Evolutionary conservation across 176 grass and related monocot species (phyloP).

Genomic region (Aegilops sharonensis): DNA sequence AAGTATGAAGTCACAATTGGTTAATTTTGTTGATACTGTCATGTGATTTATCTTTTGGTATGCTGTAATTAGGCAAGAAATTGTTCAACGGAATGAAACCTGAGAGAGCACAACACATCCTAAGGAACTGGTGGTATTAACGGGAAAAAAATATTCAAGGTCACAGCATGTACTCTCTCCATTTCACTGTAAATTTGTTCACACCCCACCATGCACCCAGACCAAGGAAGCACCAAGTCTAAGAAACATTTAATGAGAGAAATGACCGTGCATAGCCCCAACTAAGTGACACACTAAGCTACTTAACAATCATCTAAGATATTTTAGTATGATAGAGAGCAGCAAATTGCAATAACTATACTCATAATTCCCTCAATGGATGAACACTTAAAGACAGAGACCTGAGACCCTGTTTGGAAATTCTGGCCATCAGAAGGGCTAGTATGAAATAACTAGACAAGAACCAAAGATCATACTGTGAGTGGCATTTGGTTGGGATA

Average conservation of each 20-base stretch:
- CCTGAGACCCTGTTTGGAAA: not conserved
- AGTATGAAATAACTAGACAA: conserved; percentile 2
- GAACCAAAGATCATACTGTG: not conserved
- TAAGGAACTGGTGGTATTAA: conserved; percentile 17
- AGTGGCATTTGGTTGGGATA: not conserved
- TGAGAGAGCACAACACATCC: not conserved
- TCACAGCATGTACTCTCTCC: not conserved
- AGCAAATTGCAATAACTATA: too few relatives aligned
- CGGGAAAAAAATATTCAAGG: not conserved
- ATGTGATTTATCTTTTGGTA: not conserved
- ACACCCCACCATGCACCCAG: too few relatives aligned
- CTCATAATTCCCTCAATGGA: too few relatives aligned
- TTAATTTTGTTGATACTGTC: conserved; percentile 17
- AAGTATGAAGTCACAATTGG: conserved; percentile 32
- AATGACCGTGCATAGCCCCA: too few relatives aligned
- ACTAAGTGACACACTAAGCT: too few relatives aligned
- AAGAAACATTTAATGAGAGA: too few relatives aligned
- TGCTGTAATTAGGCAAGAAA: not conserved
- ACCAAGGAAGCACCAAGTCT: too few relatives aligned
- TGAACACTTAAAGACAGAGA: too few relatives aligned
- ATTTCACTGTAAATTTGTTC: too few relatives aligned
- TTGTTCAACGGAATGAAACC: not conserved
- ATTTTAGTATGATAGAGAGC: too few relatives aligned
- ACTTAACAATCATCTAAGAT: too few relatives aligned
- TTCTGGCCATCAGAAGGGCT: not conserved